Base-by-base conservation (phyloP, 257 asterid genomes). In the Cynanchum wilfordii region DNA sequence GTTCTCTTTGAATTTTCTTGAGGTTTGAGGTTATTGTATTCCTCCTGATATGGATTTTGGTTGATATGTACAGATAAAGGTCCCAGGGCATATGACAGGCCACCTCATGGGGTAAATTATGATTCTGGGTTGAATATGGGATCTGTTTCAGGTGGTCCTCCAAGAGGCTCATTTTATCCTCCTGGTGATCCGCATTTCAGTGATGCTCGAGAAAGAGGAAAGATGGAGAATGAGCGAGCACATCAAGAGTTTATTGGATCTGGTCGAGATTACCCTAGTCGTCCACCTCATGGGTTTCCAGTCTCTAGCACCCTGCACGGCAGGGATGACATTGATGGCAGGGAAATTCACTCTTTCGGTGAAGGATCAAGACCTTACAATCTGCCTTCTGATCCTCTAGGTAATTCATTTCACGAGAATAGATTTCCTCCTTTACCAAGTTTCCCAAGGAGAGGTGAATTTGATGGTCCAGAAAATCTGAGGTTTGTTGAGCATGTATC, bases 341-440 rank as follows among this genome's bases (percentile, higher is more conserved):
- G 87, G 80, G 90, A 84, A 51, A 81, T 81, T 52, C 84, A 30
- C 51, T 73, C 89, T 76, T 86, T 83, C 79, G 88, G 85, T 76
- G 96, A 89, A 76, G 92, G 90, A 77, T 72, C 91, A 33, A 82
- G 86, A 76, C 76, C 87, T 50, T 87, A 70, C 68, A 82, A 80
- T 76, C 78, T 65, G 64, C 86, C 89, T 73, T 70, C 87, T 49
- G 89, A 85, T 73, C 79, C 77, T 36, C 83, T 50, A 58, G 92
- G 89, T n/a, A 83, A 83, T 81, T 82, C 87, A 66, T 78, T 82
- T 69, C 87, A 68, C 77, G 91, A 86, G 56, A 79, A 83, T 73
- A 82, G 92, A 78, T 83, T 78, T 72, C 93, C 82, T 44, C 73
- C 78, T 72, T 59, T 82, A 78, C 78, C 92, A 80, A 87, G 90